Percentiles rank a stretch among this genome's conserved stretches.
These are phyloP conservation scores for Neofusicoccum umdonicola DNA, from an alignment of 2,329 filamentous ascomycete genomes.

Conservation along the genomic window DNA sequence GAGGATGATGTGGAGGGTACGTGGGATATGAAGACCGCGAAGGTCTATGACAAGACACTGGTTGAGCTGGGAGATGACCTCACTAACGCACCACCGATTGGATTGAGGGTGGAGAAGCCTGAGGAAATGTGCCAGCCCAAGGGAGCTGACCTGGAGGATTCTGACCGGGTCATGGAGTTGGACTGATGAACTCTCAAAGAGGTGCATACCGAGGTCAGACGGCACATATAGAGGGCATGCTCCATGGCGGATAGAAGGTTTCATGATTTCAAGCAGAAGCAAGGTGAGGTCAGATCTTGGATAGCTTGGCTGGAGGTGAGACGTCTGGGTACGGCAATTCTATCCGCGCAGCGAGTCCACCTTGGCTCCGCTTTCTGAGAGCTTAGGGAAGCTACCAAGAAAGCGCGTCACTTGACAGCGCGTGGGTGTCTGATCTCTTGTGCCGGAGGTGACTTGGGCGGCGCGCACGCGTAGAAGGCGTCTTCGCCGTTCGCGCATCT, in stretches of 20 bases:
- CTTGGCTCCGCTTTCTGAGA: no score
- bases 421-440: not conserved
- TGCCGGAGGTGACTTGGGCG: not conserved
- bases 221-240: not conserved
- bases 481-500: not conserved
- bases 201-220: no score
- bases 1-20: constrained; percentile 31
- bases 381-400: not conserved
- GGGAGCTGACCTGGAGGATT: constrained; percentile 1
- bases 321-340: not conserved
- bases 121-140: constrained; percentile 2
- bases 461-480: not conserved
- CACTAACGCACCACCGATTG: constrained; percentile 15
- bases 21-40: constrained; percentile 67
- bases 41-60: constrained; percentile 77
- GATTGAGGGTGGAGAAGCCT: constrained; percentile 18
- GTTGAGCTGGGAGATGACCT: constrained; percentile 64
- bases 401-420: not conserved
- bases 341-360: not conserved
- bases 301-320: not conserved
- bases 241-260: not conserved
- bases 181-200: not conserved
- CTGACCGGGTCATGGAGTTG: constrained; percentile 1
- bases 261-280: no score
- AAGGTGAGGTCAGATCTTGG: no score